Evolutionary conservation across 768 basidiomycete genomes (phyloP).

Genomic region (Strobilomyces echinocephalus): DNA sequence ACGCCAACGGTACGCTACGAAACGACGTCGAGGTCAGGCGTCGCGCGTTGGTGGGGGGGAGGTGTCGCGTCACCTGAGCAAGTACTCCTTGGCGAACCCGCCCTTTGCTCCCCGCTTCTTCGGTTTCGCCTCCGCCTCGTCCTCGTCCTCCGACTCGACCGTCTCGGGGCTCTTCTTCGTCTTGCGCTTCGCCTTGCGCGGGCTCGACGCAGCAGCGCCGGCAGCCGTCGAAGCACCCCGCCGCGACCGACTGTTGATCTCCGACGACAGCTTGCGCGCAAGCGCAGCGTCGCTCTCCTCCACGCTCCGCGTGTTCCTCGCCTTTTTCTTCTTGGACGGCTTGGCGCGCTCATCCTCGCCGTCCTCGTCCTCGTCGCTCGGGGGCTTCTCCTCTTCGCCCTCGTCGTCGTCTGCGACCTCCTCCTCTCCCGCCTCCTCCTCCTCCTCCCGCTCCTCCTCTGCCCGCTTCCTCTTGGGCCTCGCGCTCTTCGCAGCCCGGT

Average conservation of each 20-base stretch:
- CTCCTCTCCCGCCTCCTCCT: background rate
- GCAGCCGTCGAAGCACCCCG: conserved; percentile 38
- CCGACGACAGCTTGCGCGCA: conserved; percentile 64
- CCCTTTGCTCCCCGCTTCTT: conserved; percentile 58
- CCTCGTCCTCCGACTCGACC: conserved; percentile 46
- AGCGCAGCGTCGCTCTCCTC: conserved; percentile 66
- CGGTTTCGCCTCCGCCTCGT: conserved; percentile 42
- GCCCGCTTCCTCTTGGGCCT: conserved; percentile 27
- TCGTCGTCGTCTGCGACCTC: background rate
- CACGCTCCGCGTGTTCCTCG: conserved; percentile 36
- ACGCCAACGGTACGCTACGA: conserved; percentile 65
- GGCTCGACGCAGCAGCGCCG: conserved; percentile 29
- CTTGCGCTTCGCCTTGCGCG: conserved; percentile 40
- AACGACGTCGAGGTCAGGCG: background rate
- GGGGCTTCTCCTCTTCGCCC: conserved; percentile 16
- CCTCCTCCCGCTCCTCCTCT: conserved; percentile 24
- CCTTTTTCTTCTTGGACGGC: conserved; percentile 39
- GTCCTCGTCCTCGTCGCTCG: conserved; percentile 11
- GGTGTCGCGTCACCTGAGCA: conserved; percentile 49
- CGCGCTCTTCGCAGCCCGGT: conserved; percentile 25
- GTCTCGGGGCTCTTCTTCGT: conserved; percentile 53
- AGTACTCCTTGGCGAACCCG: conserved; percentile 75
- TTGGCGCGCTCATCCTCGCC: conserved; percentile 18
- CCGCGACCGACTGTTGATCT: conserved; percentile 61
- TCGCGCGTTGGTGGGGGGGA: background rate